Percentiles rank a stretch among this genome's conserved stretches.
phyloP scores from a whole-genome alignment of 1,284 basidiomycete species.

The Cystobasidium pallidum region DNA sequence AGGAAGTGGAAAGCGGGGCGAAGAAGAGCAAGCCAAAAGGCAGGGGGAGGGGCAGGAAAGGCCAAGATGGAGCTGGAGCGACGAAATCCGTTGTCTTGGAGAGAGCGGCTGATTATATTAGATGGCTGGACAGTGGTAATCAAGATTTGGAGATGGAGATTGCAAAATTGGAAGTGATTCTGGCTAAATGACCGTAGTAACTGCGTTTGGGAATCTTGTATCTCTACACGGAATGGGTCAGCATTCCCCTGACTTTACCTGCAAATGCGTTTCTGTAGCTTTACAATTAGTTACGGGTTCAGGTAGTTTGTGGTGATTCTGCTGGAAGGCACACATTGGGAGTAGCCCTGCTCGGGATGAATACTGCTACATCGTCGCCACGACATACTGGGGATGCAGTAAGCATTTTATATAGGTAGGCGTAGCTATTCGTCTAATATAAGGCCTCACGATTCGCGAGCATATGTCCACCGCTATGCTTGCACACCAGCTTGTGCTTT shows the following conservation, averaged over 20 bases:
- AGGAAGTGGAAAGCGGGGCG: constrained; percentile 13
- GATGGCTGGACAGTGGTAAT: constrained; percentile 51
- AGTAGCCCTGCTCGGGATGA: too few species aligned
- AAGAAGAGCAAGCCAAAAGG: constrained; percentile 44
- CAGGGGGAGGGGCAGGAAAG: constrained; percentile 50
- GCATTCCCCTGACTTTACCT: background rate
- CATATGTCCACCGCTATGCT: too few species aligned
- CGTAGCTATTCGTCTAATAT: too few species aligned
- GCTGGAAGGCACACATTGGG: too few species aligned
- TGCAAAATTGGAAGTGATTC: constrained; percentile 50
- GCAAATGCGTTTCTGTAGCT: constrained; percentile 9
- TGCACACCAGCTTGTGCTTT: too few species aligned
- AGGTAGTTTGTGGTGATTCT: background rate
- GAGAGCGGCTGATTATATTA: constrained; percentile 48
- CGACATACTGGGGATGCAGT: too few species aligned
- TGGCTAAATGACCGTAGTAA: constrained; percentile 43
- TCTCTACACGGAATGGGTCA: background rate
- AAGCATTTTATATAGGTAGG: too few species aligned
- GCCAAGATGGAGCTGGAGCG: constrained; percentile 51
- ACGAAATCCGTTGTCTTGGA: constrained; percentile 52
- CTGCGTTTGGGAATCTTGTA: background rate
- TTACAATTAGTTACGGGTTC: background rate
- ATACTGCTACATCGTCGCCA: too few species aligned
- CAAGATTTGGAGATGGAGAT: constrained; percentile 48
- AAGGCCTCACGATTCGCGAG: too few species aligned